Evolutionary conservation across 176 grass and related monocot genomes (phyloP).

Genomic region (Panicum miliaceum): DNA sequence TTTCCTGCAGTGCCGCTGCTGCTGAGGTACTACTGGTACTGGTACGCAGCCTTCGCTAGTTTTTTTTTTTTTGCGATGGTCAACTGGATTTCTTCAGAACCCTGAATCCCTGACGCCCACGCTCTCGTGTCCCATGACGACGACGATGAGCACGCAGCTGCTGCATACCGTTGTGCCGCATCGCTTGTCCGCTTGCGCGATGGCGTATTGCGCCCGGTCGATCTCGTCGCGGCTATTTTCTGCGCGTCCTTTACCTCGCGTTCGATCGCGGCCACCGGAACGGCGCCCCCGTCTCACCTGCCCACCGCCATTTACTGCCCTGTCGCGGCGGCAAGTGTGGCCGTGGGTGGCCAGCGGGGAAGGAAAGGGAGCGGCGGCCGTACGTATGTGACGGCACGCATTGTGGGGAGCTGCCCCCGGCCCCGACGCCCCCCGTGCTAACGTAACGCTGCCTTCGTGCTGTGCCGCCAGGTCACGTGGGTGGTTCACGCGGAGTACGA

Average conservation of each 20-base stretch:
- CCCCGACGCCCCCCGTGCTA: too few relatives aligned
- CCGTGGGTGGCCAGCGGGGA: constrained; percentile 23
- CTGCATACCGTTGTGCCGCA: too few relatives aligned
- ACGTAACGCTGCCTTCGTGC: background rate
- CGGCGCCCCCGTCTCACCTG: constrained; percentile 6
- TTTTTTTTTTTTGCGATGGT: constrained; percentile 22
- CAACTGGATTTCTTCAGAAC: constrained; percentile 27
- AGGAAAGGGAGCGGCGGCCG: background rate
- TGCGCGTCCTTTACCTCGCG: constrained; percentile 21
- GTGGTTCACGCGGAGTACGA: constrained; percentile 78
- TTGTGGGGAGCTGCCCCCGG: background rate
- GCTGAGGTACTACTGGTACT: background rate
- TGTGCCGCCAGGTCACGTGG: constrained; percentile 65
- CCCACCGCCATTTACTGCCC: constrained; percentile 53
- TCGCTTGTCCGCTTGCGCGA: constrained; percentile 18
- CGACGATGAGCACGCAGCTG: background rate
- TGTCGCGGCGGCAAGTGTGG: constrained; percentile 46
- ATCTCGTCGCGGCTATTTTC: constrained; percentile 4
- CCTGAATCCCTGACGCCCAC: background rate
- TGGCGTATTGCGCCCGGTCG: constrained; percentile 8
- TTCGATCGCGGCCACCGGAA: background rate
- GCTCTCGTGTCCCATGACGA: background rate
- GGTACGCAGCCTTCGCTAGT: too few relatives aligned
- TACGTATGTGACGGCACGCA: constrained; percentile 2
- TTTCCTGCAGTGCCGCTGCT: background rate